Evolutionary conservation across 176 grass and related monocot genomes (phyloP), one percentile per base, ranked within the genome.

Genomic region (Phragmites australis): DNA sequence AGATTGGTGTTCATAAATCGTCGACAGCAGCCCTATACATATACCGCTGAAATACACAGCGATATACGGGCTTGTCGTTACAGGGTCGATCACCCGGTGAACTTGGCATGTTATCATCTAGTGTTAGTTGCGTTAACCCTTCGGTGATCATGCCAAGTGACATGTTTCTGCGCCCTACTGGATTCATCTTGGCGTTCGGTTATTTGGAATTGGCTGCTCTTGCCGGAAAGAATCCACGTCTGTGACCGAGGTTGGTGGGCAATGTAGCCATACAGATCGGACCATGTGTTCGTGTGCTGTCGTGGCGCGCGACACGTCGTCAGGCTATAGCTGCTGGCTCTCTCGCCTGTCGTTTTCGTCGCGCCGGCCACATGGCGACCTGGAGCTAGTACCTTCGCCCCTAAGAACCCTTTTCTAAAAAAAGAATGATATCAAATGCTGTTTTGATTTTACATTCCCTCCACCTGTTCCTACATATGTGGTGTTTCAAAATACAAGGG

Each of bases 331-430:
- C 12, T 52, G 85, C 19, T 21, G 68, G n/a, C 49, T 2, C 40
- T 21, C 39, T 48, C 68, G 11, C 4, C 34, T 80, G 60, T 80
- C 75, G 75, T 57, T 52, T 79, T 50, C n/a, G 14, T 61, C 44
- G 15, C 55, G 72, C 22, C 76, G 45, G 68, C 26, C 57, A 67
- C 67, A 25, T 78, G 86, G 79, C 23, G 49, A 16, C 54, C 22
- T 6, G 44, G 45, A 54, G 54, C 15, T 25, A 14, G 63, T 44
- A n/a, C 51, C 78, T 77, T 87, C 85, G 25, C 9, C 43, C 5
- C 44, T 1, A 86, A 81, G 84, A 58, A 80, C 58, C 8, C n/a
- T 27, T 0, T 18, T 23, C 6, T 21, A 30, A 47, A 32, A 48
- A 63, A n/a, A 2, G 10, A 31, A 5, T 19, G 6, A 52, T 21